Conservation (phyloP, 2,329 filamentous ascomycete species). For the Pestalotiopsis fici region DNA sequence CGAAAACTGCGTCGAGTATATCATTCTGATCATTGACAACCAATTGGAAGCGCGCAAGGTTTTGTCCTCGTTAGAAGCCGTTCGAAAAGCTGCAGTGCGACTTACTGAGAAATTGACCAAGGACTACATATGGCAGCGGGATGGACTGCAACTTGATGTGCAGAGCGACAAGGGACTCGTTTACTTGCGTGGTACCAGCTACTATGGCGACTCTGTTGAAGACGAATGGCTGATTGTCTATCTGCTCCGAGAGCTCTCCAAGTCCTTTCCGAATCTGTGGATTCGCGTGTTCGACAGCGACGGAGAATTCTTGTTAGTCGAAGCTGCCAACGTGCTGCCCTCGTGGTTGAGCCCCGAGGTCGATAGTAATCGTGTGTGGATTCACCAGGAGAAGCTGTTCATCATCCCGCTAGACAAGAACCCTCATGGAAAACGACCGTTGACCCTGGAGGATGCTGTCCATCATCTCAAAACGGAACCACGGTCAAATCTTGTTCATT, state of each 20-base stretch:
- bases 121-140: constrained; percentile 94
- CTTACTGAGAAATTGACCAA: constrained; percentile 67
- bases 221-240: constrained; percentile 98
- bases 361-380: constrained; percentile 86
- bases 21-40: constrained; percentile 70
- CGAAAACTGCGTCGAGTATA: constrained; percentile 86
- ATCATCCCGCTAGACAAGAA: constrained; percentile 64
- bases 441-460: constrained; percentile 68
- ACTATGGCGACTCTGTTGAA: constrained; percentile 92
- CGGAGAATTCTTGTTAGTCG: constrained; percentile 92
- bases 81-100: constrained; percentile 69
- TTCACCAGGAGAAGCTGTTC: constrained; percentile 73
- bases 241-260: constrained; percentile 79
- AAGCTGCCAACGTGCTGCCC: constrained; percentile 86
- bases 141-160: constrained; percentile 71
- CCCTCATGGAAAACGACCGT: constrained; percentile 33
- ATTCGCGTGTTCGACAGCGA: constrained; percentile 82
- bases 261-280: constrained; percentile 74
- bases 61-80: constrained; percentile 66
- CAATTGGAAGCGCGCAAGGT: constrained; percentile 56
- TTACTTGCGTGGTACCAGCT: constrained; percentile 76
- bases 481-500: constrained; percentile 62
- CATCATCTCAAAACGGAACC: constrained; percentile 57
- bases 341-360: constrained; percentile 91
- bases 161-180: constrained; percentile 56